Conservation (phyloP, 805 yeast genomes). For the Scheffersomyces coipomensis region DNA sequence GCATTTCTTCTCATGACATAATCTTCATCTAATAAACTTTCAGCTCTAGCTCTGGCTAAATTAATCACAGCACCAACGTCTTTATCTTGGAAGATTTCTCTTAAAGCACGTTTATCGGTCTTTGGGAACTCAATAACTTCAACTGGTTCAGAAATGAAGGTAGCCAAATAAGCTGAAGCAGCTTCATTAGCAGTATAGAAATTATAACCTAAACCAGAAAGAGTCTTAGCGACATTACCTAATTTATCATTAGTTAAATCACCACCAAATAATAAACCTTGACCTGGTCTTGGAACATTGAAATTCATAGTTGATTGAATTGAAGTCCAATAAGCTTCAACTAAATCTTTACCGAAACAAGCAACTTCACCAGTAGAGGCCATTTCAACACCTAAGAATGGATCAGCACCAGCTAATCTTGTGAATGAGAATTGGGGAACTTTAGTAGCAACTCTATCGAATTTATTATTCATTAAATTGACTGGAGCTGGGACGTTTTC, state of each 20-base stretch:
- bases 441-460: constrained; percentile 71
- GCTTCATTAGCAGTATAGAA: constrained; percentile 73
- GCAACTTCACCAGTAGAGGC: constrained; percentile 99
- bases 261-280: constrained; percentile 92
- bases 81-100: constrained; percentile 89
- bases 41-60: constrained; percentile 89
- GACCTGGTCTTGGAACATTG: constrained; percentile 87
- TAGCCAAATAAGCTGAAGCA: constrained; percentile 67
- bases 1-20: constrained; percentile 99
- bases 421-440: constrained; percentile 99
- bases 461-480: constrained; percentile 70
- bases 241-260: constrained; percentile 71
- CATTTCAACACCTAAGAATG: constrained; percentile 98
- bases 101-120: constrained; percentile 86
- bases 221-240: constrained; percentile 68
- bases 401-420: constrained; percentile 98
- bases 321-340: constrained; percentile 97
- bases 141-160: constrained; percentile 45
- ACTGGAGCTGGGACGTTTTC: constrained; percentile 74
- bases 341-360: constrained; percentile 81
- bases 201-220: constrained; percentile 76
- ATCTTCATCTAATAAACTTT: constrained; percentile 78
- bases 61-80: constrained; percentile 88
- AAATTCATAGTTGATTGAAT: constrained; percentile 97
- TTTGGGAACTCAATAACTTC: constrained; percentile 86